phyloP scores from a whole-genome alignment of 1,284 basidiomycete species.

The Athelia psychrophila region DNA sequence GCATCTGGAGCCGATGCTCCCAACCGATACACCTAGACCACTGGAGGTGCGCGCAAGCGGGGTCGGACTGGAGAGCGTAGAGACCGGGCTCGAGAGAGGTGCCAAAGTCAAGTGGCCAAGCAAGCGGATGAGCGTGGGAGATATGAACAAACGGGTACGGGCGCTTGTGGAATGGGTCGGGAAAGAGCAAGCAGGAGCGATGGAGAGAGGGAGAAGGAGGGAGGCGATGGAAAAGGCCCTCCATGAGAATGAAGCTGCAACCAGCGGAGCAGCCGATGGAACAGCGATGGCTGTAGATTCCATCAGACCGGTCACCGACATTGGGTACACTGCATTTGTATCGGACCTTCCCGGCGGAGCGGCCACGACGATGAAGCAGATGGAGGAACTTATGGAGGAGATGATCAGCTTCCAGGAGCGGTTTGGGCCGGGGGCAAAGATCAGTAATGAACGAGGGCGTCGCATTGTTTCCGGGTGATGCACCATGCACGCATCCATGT shows the following conservation, averaged over 20 bases:
- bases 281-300: background rate
- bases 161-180: conserved; percentile 92
- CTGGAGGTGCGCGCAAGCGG: conserved; percentile 63
- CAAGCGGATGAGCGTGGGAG: conserved; percentile 90
- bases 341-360: conserved; percentile 6
- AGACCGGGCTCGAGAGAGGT: conserved; percentile 68
- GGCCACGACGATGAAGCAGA: conserved; percentile 65
- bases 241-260: conserved; percentile 30
- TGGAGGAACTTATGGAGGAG: conserved; percentile 88
- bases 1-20: conserved; percentile 84
- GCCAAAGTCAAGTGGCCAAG: conserved; percentile 94
- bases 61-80: conserved; percentile 35
- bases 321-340: conserved; percentile 5
- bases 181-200: conserved; percentile 75
- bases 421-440: conserved; percentile 64
- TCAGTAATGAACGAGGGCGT: conserved; percentile 50
- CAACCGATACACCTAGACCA: conserved; percentile 69
- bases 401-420: conserved; percentile 84
- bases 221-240: conserved; percentile 61
- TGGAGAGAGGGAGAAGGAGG: conserved; percentile 67
- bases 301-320: background rate
- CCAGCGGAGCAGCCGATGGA: conserved; percentile 4
- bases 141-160: conserved; percentile 96
- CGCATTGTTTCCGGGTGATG: conserved; percentile 35
- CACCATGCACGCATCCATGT: conserved; percentile 2